Conservation (phyloP, 2,329 filamentous ascomycete species). For the Truncatella angustata region DNA sequence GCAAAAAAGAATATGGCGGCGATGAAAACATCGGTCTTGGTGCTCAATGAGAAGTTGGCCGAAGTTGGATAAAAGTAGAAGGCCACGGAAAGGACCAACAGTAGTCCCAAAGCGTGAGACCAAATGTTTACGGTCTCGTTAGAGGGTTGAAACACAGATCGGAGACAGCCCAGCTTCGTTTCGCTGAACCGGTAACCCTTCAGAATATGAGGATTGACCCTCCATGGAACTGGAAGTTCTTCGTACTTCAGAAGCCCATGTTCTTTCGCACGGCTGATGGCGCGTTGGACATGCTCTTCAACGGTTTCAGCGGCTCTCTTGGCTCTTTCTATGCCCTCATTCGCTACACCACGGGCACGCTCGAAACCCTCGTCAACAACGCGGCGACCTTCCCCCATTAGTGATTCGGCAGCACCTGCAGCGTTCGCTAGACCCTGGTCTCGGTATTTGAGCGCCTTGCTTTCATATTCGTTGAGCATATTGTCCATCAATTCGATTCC, state of each 20-base stretch:
- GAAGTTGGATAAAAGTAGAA: conserved; percentile 95
- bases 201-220: conserved; percentile 89
- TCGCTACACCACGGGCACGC: conserved; percentile 71
- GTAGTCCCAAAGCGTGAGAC: conserved; percentile 87
- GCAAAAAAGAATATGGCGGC: conserved; percentile 95
- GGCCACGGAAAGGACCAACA: conserved; percentile 82
- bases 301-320: conserved; percentile 77
- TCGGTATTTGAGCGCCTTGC: conserved; percentile 73
- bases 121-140: conserved; percentile 98
- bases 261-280: conserved; percentile 72
- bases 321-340: conserved; percentile 81
- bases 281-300: conserved; percentile 80
- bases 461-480: conserved; percentile 83
- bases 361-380: conserved; percentile 78
- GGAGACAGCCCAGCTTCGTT: conserved; percentile 84
- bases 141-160: conserved; percentile 78
- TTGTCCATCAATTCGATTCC: conserved; percentile 83
- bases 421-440: conserved; percentile 70
- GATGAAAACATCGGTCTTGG: conserved; percentile 84
- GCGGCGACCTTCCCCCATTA: conserved; percentile 76
- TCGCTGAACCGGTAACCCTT: conserved; percentile 92
- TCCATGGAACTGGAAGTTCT: conserved; percentile 88
- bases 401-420: conserved; percentile 64
- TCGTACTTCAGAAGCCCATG: conserved; percentile 84
- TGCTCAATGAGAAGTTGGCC: conserved; percentile 81